Evolutionary conservation across 2,329 filamentous ascomycete species (phyloP).

Genomic region (Aureobasidium sp.): DNA sequence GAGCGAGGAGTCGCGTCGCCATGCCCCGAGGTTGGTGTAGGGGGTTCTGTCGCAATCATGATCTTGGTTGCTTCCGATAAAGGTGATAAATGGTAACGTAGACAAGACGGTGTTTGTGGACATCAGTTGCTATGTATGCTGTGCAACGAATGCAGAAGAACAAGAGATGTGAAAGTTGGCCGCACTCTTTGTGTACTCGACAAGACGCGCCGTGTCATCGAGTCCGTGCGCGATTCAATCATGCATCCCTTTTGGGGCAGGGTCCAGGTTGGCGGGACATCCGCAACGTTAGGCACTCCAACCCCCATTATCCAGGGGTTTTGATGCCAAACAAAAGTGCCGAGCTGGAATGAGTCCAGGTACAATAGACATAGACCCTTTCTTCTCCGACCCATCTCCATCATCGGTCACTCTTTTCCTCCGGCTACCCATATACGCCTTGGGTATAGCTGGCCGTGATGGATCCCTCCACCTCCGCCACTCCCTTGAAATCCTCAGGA

Average conservation of each 20-base stretch:
- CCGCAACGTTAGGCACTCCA: not conserved
- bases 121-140: not conserved
- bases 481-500: constrained; percentile 12
- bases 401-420: not conserved
- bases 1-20: not conserved
- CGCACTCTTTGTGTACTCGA: not conserved
- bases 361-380: constrained; percentile 1
- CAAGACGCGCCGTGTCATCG: not conserved
- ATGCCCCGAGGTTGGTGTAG: not conserved
- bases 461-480: constrained; percentile 25
- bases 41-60: not conserved
- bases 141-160: constrained; percentile 1
- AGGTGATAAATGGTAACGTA: not conserved
- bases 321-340: constrained; percentile 9
- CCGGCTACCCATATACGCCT: constrained; percentile 15
- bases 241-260: not conserved
- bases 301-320: constrained; percentile 9
- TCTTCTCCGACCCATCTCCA: not conserved
- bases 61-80: not conserved
- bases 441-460: constrained; percentile 26
- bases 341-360: not conserved
- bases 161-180: not conserved
- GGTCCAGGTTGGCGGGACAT: not conserved
- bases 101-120: not conserved
- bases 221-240: not conserved